Evolutionary conservation across 441 rosid species (phyloP), one percentile per base, ranked within the genome.

Genomic region (Populus hybrid): DNA sequence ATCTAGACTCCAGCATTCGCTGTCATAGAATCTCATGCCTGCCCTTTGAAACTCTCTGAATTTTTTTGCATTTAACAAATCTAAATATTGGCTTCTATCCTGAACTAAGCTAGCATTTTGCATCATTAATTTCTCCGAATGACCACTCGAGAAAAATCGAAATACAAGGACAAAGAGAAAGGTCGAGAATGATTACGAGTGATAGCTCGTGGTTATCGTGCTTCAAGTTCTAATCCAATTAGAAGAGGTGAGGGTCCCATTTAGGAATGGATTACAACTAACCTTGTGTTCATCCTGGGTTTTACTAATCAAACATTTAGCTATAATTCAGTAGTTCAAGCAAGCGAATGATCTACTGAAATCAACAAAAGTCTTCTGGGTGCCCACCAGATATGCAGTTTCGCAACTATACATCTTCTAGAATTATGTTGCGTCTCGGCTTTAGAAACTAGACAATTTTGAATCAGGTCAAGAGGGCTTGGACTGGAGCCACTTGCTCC

Each of bases 241-340:
- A 35, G 2, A 19, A 9, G n/a, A 24, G 19, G 8, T 35, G 71
- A 50, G 53, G 75, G 74, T 9, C 67, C 76, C 79, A 26, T n/a
- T 32, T 14, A 19, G 34, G 50, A 50, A 81, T 85, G 85, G 81
- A 68, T 76, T 74, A 74, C 85, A 80, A 73, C 87, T 50, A 81
- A 72, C 70, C 40, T 53, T 32, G 35, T 12, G 28, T 70, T 34
- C 28, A 23, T 61, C 53, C 42, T 24, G 21, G 34, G 1, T 26
- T 18, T 28, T 28, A n/a, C 12, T 67, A 35, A 30, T 67, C 32
- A 66, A 11, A 65, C 14, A 66, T 38, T 38, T 9, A 18, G 9
- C 42, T 14, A 71, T 35, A 35, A 5, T 35, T 35, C 63, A 73
- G 35, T 59, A 23, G 4, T 32, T 21, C 21, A 35, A 73, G 26